Evolutionary conservation across 2,329 filamentous ascomycete genomes (phyloP), one percentile per base, ranked within the genome.

Genomic region (Colletotrichum neosansevieriae): DNA sequence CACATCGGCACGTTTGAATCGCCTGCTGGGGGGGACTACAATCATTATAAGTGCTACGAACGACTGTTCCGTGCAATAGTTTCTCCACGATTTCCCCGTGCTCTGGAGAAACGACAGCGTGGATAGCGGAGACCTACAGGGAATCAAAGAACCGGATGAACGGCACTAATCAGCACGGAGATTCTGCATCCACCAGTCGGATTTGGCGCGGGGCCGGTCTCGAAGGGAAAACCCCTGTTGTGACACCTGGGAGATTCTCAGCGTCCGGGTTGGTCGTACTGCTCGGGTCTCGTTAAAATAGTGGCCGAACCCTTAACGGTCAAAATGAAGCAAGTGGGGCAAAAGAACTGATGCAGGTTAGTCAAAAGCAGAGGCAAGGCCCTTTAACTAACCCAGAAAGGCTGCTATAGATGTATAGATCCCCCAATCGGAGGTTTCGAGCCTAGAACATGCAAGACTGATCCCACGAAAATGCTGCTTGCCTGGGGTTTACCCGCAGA

Each of bases 151-250:
- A 21, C 57, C 44, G 32, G 32, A 49, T 19, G 44, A 45, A 15
- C 42, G 19, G 32, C n/a, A 6, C 5, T 40, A 4, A 49, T 24
- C 12, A 29, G 9, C 38, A 3, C 58, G 64, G 64, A 38, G n/a
- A 44, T 63, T 44, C 21, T 51, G 3, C 32, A 17, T 63, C 64
- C 64, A 63, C 64, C 59, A 67, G 51, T 63, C 6, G 44, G 36
- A 32, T 17, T 19, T 21, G 13, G 1, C 10, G 32, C n/a, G 15
- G n/a, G 6, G 24, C 12, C 15, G 19, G 38, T 4, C 4, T 17
- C 4, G 19, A 47, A 19, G 47, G 56, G 29, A 34, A 34, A 32
- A 1, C 38, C 62, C 56, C 12, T 7, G 36, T 24, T 57, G 10
- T 3, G 3, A 34, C n/a, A n/a, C 13, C 29, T 51, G 24, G 5